These are phyloP conservation scores for Tuber aestivum DNA, from an alignment of 495 filamentous ascomycete genomes.

Conservation along the genomic window DNA sequence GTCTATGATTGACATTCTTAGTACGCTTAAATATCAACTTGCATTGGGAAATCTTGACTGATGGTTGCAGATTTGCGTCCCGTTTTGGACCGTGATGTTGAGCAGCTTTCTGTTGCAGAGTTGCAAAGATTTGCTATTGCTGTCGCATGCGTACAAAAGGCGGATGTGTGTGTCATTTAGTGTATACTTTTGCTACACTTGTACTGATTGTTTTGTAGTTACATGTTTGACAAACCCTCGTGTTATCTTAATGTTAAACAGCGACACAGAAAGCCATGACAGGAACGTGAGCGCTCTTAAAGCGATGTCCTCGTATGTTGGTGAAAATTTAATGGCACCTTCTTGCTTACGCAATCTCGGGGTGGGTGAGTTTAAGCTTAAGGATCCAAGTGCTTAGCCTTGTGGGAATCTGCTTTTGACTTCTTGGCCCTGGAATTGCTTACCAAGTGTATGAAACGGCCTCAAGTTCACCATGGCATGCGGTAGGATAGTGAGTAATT, in stretches of 20 bases:
- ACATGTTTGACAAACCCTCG: slow-evolving; percentile 99
- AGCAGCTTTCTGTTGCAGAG: slow-evolving; percentile 88
- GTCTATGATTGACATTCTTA: slow-evolving; percentile 71
- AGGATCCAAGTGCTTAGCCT: too few species aligned
- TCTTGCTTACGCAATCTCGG: too few species aligned
- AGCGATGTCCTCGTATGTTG: neutral
- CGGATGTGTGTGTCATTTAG: slow-evolving; percentile 64
- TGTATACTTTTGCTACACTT: neutral
- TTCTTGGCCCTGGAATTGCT: too few species aligned
- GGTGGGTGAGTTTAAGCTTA: too few species aligned
- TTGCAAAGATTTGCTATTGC: slow-evolving; percentile 96
- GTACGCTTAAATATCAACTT: slow-evolving; percentile 44
- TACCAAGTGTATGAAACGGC: too few species aligned
- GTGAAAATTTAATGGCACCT: too few species aligned
- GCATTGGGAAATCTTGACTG: slow-evolving; percentile 22
- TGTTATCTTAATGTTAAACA: slow-evolving; percentile 99
- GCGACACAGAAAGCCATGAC: slow-evolving; percentile 45
- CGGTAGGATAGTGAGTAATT: too few species aligned
- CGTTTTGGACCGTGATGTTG: slow-evolving; percentile 80
- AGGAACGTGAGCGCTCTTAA: neutral
- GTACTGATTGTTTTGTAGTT: slow-evolving; percentile 48
- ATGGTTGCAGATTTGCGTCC: slow-evolving; percentile 65
- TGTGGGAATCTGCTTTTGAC: too few species aligned
- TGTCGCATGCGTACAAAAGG: slow-evolving; percentile 88
- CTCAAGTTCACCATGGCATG: too few species aligned